Percentiles rank a stretch among this genome's conserved stretches.
These are phyloP conservation scores for Gigaspora rosea DNA, from an alignment of 192 early-diverging fungal species.

Conservation along the genomic window DNA sequence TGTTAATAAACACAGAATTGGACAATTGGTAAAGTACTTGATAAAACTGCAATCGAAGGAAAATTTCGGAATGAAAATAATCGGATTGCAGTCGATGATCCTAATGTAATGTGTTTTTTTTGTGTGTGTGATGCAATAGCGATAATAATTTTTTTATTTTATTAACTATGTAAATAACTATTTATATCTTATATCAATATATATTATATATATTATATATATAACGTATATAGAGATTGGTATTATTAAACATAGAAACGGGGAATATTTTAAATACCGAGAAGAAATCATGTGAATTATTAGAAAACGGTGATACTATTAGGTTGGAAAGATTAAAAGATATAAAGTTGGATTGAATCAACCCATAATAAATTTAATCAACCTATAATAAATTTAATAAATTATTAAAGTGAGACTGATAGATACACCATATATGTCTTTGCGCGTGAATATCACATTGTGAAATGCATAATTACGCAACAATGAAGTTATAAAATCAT, in stretches of 20 bases:
- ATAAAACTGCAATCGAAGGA: slow-evolving; percentile 28
- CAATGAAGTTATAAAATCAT: too few relatives aligned
- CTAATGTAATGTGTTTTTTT: slow-evolving; percentile 26
- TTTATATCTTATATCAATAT: too few relatives aligned
- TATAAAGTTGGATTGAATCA: too few relatives aligned
- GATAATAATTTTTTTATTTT: background rate
- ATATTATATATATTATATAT: too few relatives aligned
- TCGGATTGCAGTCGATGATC: slow-evolving; percentile 19
- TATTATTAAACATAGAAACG: slow-evolving; percentile 5
- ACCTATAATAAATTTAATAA: too few relatives aligned
- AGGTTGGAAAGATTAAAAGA: slow-evolving; percentile 9
- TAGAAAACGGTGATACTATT: slow-evolving; percentile 24
- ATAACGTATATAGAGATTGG: slow-evolving; percentile 3
- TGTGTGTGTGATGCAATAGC: background rate
- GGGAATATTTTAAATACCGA: slow-evolving; percentile 1
- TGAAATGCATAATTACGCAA: too few relatives aligned
- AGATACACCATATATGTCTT: too few relatives aligned
- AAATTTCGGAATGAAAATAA: slow-evolving; percentile 37
- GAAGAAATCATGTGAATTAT: slow-evolving; percentile 7
- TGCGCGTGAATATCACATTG: too few relatives aligned
- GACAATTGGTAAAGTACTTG: slow-evolving; percentile 34
- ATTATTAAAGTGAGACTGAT: too few relatives aligned
- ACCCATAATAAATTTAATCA: too few relatives aligned
- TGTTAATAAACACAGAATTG: slow-evolving; percentile 28
- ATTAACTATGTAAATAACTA: too few relatives aligned